Percentiles rank a stretch among this genome's conserved stretches.
Conservation (phyloP, 2,329 filamentous ascomycete species). For the Monilinia aucupariae region DNA sequence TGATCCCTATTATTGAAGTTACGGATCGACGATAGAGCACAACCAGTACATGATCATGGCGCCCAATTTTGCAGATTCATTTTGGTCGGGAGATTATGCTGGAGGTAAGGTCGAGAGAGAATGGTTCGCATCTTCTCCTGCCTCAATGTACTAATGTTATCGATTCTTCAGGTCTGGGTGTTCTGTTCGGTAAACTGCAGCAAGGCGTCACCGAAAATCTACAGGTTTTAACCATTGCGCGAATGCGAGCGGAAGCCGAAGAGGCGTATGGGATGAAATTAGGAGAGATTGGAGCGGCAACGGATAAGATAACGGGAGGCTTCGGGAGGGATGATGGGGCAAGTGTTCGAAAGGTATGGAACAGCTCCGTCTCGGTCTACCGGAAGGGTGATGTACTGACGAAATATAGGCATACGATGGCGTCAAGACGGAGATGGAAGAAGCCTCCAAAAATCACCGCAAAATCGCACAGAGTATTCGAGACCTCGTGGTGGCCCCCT, state of each 20-base stretch:
- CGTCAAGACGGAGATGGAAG: constrained; percentile 85
- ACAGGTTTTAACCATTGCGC: constrained; percentile 85
- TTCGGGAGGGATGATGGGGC: constrained; percentile 92
- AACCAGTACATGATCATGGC: constrained; percentile 49
- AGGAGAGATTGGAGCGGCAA: constrained; percentile 71
- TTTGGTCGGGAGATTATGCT: constrained; percentile 98
- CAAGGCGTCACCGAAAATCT: constrained; percentile 94
- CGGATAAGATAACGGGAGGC: constrained; percentile 76
- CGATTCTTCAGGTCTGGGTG: constrained; percentile 62
- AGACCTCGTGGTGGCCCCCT: constrained; percentile 90
- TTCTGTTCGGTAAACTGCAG: constrained; percentile 93
- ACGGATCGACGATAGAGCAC: constrained; percentile 12
- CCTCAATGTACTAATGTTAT: constrained; percentile 18
- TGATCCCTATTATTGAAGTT: constrained; percentile 3
- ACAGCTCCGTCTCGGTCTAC: neutral
- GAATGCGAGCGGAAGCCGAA: constrained; percentile 92
- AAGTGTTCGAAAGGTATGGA: constrained; percentile 88
- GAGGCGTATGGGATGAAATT: constrained; percentile 80
- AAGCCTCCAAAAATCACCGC: constrained; percentile 81
- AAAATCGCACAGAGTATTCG: constrained; percentile 96
- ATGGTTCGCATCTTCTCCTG: neutral
- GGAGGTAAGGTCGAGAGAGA: constrained; percentile 69
- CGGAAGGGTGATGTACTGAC: constrained; percentile 23
- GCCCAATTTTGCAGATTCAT: constrained; percentile 89
- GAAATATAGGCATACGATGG: constrained; percentile 77